Evolutionary conservation across 2,329 filamentous ascomycete species (phyloP), one percentile per base, ranked within the genome.

Genomic region (Aschersonia sp.): DNA sequence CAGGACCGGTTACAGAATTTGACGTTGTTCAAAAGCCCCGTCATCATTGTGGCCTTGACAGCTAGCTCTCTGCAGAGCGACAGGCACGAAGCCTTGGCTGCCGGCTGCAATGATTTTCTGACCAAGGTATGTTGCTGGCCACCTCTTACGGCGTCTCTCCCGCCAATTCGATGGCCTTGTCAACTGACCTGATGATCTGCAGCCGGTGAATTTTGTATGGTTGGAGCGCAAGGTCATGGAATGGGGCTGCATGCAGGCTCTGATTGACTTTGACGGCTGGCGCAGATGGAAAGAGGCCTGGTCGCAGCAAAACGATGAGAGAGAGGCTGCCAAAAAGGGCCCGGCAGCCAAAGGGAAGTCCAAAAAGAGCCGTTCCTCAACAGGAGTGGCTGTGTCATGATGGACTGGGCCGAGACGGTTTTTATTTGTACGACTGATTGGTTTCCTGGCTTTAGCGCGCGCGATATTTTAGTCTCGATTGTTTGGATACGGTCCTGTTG

Each of bases 231-330:
- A 98, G 65, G 89, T 97, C 56, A 96, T 94, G 68, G 92, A 98
- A 72, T 98, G 92, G 92, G 92, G 92, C 49, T 97, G 92, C 70
- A 98, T 98, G 92, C 92, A 97, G 70, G 92, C 92, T 7, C 75
- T 98, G 30, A 97, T 98, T 59, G 92, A 98, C 69, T 97, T 92
- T 62, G 91, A 97, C 62, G 92, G 92, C 52, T 98, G 92, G 92
- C 80, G 89, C 48, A 88, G 88, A 65, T 98, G 92, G 92, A 95
- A 95, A 64, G 86, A 92, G 58, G 50, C 47, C 28, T 91, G 86
- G 59, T 71, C 70, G 6, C 69, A 72, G 49, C 68, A 71, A 51
- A 62, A 62, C 4, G 67, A 70, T 30, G 65, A 68, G 47, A 61
- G 65, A 28, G 70, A 71, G 31, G 62, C 66, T 3, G 59, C 55